Evolutionary conservation across 371 early-diverging fungal genomes (phyloP), one percentile per base, ranked within the genome.

Genomic region (Blakeslea trispora): DNA sequence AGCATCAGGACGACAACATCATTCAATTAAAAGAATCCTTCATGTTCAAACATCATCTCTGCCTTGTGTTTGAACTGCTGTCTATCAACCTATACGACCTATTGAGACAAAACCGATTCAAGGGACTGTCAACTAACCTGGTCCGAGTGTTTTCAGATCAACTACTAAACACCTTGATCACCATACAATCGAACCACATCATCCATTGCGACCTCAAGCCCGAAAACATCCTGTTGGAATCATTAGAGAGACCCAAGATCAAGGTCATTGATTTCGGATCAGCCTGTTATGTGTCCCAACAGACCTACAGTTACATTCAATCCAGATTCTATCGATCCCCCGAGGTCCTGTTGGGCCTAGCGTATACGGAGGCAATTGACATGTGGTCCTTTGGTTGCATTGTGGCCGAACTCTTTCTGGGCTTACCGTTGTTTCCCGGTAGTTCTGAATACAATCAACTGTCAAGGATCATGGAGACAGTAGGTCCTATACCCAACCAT

Each of bases 151-250:
- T 99, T 53, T 82, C 93, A 4, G 68, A 81, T 17, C 98, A 99
- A 68, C 82, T 76, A 17, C 51, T 99, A 50, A 94, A 95, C 51
- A 88, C 93, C 5, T 72, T 98, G 46, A 71, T 22, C 9, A 23
- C 44, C 18, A n/a, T 35, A 2, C 47, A 48, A 11, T 21, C 24
- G 10, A 76, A 21, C 74, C 82, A 88, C 24, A 89, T 98, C 50
- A 97, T 97, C 44, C 99, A 99, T 64, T 95, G 98, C 57, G 99
- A 99, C 72, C 77, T 99, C 44, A 99, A 99, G 68, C 99, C 99
- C 1, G 99, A 97, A 68, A 98, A 98, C 64, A 93, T 98, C 37
- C 64, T 99, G 51, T 72, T 98, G 28, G 89, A 88, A 63, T 86
- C 86, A 48, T 74, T 91, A 53, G 87, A 92, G 54, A 85, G 86